Base-by-base conservation (phyloP, 1,284 basidiomycete species). In the Apiotrichum gamsii region DNA sequence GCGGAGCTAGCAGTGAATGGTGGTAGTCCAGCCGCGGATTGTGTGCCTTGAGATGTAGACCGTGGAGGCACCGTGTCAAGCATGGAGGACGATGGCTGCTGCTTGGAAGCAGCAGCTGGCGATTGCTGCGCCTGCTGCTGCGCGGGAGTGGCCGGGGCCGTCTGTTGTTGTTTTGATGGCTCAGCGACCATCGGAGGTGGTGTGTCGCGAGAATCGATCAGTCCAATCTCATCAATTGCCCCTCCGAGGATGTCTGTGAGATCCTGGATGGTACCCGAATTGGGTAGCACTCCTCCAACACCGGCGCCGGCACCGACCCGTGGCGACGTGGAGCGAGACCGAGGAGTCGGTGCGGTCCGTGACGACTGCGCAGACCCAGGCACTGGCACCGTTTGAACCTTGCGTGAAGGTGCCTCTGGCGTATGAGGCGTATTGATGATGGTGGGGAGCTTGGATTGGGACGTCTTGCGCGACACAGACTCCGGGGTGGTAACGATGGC, bases 141-240 rank as follows among this genome's bases (percentile, higher is more conserved):
- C n/a, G n/a, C 6, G 44, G 25, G 8, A 28, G 25, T 28, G 25
- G 25, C 25, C 13, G 32, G 25, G 2, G 25, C n/a, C 14, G 18
- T 3, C 25, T 24, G 56, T 45, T 38, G 40, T 3, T n/a, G 43
- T 25, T 51, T 56, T 8, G 29, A 35, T 10, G 67, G 61, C 42
- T 61, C 59, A 8, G 35, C 32, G 9, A 69, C 49, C 9, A 40
- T 58, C 0, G 66, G 65, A 3, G 70, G 62, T 20, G 65, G 62
- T 3, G 59, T 61, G 25, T 66, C 60, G 21, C 60, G 43, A 23
- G 64, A 64, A 49, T 65, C 63, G 25, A 63, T 58, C 40, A 65
- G 53, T 0, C 62, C 68, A 31, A 68, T 72, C 32, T 65, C 70
- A 45, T 70, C 67, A 24, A 72, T 71, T 8, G 72, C 68, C n/a